Percentiles rank a stretch among this genome's conserved stretches.
These are phyloP conservation scores for Coniochaeta sp. DNA, from an alignment of 2,329 filamentous ascomycete genomes.

Conservation along the genomic window DNA sequence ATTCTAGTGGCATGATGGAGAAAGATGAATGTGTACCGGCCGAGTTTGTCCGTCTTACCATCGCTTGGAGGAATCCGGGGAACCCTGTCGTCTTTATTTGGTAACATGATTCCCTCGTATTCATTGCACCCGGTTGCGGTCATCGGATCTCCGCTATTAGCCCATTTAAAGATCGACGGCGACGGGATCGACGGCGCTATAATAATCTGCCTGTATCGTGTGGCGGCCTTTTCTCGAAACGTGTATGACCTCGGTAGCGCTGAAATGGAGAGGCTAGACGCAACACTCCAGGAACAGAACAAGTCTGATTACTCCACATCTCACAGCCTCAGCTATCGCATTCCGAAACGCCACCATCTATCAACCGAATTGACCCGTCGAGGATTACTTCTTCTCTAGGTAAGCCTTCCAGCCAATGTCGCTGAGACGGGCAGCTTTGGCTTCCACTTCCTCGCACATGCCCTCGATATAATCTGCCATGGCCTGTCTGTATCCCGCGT, in stretches of 20 bases:
- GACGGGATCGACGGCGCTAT: neutral
- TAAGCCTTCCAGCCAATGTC: conserved; percentile 49
- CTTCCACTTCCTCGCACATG: conserved; percentile 54
- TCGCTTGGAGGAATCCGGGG: neutral
- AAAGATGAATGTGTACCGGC: neutral
- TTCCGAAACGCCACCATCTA: neutral
- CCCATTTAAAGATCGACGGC: neutral
- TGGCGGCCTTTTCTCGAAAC: neutral
- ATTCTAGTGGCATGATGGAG: neutral
- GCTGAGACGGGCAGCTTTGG: conserved; percentile 49
- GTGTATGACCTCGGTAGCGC: neutral
- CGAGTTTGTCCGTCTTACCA: neutral
- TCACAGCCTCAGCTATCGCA: neutral
- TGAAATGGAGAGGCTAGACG: neutral
- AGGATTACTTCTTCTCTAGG: conserved; percentile 21
- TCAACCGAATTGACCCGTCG: neutral
- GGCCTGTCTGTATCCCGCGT: conserved; percentile 41
- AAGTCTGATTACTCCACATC: neutral
- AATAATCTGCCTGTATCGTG: neutral
- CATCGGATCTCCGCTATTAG: neutral
- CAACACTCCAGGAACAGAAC: neutral
- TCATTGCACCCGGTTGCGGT: neutral
- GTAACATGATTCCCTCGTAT: neutral
- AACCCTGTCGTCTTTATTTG: neutral
- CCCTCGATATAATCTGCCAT: conserved; percentile 53